These are phyloP conservation scores for Casuarina cunninghamiana DNA, from an alignment of 306 rosid genomes.

Conservation along the genomic window DNA sequence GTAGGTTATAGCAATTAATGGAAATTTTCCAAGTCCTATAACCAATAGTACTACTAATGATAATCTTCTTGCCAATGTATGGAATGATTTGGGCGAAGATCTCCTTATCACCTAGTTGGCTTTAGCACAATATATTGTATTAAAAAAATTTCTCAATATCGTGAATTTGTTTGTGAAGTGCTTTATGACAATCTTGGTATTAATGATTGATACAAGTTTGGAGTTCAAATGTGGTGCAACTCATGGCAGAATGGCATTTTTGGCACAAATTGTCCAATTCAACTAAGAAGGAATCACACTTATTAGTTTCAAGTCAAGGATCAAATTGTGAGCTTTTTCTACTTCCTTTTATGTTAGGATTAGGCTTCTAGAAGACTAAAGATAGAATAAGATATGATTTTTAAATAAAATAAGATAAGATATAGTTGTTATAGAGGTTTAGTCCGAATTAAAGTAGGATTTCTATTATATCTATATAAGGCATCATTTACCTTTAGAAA, in stretches of 20 bases:
- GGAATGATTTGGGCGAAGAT: slow-evolving; percentile 68
- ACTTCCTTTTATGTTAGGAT: slow-evolving; percentile 48
- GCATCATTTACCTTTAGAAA: no score
- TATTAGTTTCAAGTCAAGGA: slow-evolving; percentile 90
- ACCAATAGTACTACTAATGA: slow-evolving; percentile 76
- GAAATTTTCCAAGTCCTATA: slow-evolving; percentile 71
- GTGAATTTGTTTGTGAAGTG: not conserved
- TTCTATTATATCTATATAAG: no score
- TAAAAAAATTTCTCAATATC: not conserved
- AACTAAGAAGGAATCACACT: slow-evolving; percentile 84
- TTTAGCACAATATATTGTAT: slow-evolving; percentile 9
- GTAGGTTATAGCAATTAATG: slow-evolving; percentile 80
- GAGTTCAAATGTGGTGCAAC: slow-evolving; percentile 75
- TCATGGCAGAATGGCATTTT: slow-evolving; percentile 90
- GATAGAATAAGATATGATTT: no score
- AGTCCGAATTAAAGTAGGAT: no score
- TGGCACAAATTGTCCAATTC: slow-evolving; percentile 94
- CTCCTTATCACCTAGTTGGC: slow-evolving; percentile 78
- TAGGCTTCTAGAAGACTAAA: no score
- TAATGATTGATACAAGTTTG: slow-evolving; percentile 56
- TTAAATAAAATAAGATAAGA: no score
- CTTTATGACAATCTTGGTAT: slow-evolving; percentile 13
- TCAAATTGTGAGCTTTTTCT: slow-evolving; percentile 93
- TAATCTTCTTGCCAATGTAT: slow-evolving; percentile 62
- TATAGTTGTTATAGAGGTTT: no score